These are phyloP conservation scores for Anthostomella pinea DNA, from an alignment of 2,329 filamentous ascomycete genomes.

Conservation along the genomic window DNA sequence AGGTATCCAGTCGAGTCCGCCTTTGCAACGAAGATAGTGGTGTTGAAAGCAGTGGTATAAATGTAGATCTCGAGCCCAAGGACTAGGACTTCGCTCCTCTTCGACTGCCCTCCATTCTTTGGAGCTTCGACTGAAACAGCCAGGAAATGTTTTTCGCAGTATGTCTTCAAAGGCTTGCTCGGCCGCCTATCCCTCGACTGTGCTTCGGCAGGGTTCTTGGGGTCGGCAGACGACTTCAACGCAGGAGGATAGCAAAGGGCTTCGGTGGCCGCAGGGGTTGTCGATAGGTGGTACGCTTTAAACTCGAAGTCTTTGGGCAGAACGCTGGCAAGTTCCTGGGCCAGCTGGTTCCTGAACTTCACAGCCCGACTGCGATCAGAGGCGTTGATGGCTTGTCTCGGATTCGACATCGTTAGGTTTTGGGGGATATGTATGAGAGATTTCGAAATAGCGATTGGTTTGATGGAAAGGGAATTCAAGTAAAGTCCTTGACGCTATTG, in stretches of 20 bases:
- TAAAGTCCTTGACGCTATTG: too few relatives aligned
- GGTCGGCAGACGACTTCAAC: constrained; percentile 34
- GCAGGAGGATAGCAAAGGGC: constrained; percentile 79
- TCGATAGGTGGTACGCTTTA: constrained; percentile 82
- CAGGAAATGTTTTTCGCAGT: constrained; percentile 79
- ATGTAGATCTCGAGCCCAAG: constrained; percentile 85
- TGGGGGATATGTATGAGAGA: too few relatives aligned
- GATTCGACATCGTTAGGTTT: constrained; percentile 18
- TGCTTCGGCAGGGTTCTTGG: constrained; percentile 1
- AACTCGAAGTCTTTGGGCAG: constrained; percentile 58
- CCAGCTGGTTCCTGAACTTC: constrained; percentile 30
- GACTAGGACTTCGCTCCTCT: constrained; percentile 62
- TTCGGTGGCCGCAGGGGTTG: constrained; percentile 69
- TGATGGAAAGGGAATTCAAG: too few relatives aligned
- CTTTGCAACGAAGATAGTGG: constrained; percentile 92
- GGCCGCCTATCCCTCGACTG: constrained; percentile 56
- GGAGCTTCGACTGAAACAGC: constrained; percentile 46
- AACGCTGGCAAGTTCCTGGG: constrained; percentile 43
- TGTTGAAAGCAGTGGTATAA: constrained; percentile 76
- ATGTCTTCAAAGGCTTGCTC: constrained; percentile 52
- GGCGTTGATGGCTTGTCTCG: constrained; percentile 8
- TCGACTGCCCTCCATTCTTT: constrained; percentile 10
- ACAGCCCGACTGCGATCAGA: constrained; percentile 8
- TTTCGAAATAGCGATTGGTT: too few relatives aligned
- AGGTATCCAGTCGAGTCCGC: constrained; percentile 94